phyloP scores from a whole-genome alignment of 2,329 filamentous ascomycete genomes.

The Penicillium rolfsii region DNA sequence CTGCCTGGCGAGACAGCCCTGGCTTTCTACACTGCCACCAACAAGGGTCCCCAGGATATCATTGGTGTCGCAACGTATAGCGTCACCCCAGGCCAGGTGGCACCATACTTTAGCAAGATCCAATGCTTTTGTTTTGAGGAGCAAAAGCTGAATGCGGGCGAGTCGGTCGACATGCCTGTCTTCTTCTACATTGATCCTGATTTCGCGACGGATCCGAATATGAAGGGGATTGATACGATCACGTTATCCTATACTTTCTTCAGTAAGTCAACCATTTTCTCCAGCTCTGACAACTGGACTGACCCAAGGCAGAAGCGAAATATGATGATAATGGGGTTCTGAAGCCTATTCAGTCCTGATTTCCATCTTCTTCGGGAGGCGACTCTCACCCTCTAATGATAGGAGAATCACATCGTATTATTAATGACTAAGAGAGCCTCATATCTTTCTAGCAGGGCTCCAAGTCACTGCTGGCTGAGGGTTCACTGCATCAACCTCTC shows the following conservation, averaged over 20 bases:
- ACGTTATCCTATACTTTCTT: conserved; percentile 98
- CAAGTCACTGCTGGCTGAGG: neutral
- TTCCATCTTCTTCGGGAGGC: neutral
- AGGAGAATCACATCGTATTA: too few species aligned
- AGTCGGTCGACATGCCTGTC: conserved; percentile 99
- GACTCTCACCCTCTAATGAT: neutral
- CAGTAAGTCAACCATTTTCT: conserved; percentile 62
- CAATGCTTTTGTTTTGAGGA: conserved; percentile 99
- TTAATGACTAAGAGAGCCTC: neutral
- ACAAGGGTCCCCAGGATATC: conserved; percentile 86
- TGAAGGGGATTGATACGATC: conserved; percentile 92
- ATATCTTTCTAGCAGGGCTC: neutral
- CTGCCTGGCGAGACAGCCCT: conserved; percentile 94
- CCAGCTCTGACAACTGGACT: conserved; percentile 2
- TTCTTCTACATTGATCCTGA: conserved; percentile 99
- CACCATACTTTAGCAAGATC: conserved; percentile 98
- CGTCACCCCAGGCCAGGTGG: conserved; percentile 92
- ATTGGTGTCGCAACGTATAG: conserved; percentile 98
- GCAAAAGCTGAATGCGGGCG: conserved; percentile 88
- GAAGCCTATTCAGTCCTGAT: conserved; percentile 54
- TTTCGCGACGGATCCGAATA: conserved; percentile 85
- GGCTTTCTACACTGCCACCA: conserved; percentile 97
- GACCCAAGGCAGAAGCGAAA: conserved; percentile 67
- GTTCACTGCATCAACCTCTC: conserved; percentile 13
- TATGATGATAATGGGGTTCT: conserved; percentile 81